Percentiles rank a stretch among this genome's conserved stretches.
These are phyloP conservation scores for Dillenia turbinata DNA, from an alignment of 164 flowering plant genomes.

Conservation along the genomic window DNA sequence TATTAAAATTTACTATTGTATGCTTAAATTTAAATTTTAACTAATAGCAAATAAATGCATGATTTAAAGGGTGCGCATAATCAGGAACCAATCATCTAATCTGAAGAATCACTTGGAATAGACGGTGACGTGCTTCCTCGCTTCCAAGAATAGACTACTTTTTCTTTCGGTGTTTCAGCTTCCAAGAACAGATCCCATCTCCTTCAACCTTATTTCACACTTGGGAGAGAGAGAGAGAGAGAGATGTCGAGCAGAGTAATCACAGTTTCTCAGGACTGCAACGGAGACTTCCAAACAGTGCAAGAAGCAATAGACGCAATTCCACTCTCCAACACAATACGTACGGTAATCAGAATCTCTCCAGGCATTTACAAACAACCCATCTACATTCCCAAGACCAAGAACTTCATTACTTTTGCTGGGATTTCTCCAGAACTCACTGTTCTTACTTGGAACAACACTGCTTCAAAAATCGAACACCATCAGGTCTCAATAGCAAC, in stretches of 20 bases:
- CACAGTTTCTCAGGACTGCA: conserved; percentile 67
- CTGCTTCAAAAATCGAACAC: conserved; percentile 77
- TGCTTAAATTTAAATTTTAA: too few species aligned
- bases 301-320: conserved; percentile 86
- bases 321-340: conserved; percentile 62
- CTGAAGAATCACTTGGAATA: too few species aligned
- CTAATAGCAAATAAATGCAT: too few species aligned
- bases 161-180: too few species aligned
- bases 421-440: conserved; percentile 63
- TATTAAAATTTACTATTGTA: too few species aligned
- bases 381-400: conserved; percentile 86
- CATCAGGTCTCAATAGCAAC: conserved; percentile 56
- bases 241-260: conserved; percentile 38
- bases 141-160: too few species aligned
- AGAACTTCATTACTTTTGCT: conserved; percentile 79
- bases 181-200: too few species aligned
- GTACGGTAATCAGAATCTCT: conserved; percentile 59
- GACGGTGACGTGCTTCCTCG: neutral
- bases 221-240: neutral
- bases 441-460: conserved; percentile 81
- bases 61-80: neutral
- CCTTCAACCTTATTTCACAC: too few species aligned
- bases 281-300: conserved; percentile 58
- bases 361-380: conserved; percentile 88
- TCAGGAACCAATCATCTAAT: neutral